Percentiles rank a stretch among this genome's conserved stretches.
Evolutionary conservation across 2,329 filamentous ascomycete species (phyloP).

Genomic region (Juglanconis juglandina): DNA sequence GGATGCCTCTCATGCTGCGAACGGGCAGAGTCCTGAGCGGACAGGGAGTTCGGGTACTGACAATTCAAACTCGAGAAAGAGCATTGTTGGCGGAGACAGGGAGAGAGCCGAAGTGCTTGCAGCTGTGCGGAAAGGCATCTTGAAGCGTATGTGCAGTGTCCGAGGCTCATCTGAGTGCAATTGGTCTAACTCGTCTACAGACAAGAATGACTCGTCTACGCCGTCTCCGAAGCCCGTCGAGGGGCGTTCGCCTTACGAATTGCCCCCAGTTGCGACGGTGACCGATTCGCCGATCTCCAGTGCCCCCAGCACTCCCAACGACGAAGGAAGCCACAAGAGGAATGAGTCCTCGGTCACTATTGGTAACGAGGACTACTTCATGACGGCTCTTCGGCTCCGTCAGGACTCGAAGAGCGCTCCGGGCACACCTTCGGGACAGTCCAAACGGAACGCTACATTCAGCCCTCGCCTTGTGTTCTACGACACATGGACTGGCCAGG

Average conservation of each 20-base stretch:
- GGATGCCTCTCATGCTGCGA: slow-evolving; percentile 56
- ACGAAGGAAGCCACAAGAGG: slow-evolving; percentile 68
- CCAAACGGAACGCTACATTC: slow-evolving; percentile 68
- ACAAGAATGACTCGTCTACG: slow-evolving; percentile 63
- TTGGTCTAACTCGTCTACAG: slow-evolving; percentile 33
- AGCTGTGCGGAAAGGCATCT: slow-evolving; percentile 89
- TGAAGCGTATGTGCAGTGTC: slow-evolving; percentile 70
- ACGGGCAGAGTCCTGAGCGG: slow-evolving; percentile 43
- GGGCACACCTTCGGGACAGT: slow-evolving; percentile 62
- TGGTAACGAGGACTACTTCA: slow-evolving; percentile 86
- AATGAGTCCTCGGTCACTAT: slow-evolving; percentile 66
- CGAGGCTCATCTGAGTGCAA: background rate
- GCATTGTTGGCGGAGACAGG: slow-evolving; percentile 84
- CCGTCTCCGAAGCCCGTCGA: slow-evolving; percentile 65
- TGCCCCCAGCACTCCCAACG: slow-evolving; percentile 81
- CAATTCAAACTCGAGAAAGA: slow-evolving; percentile 68
- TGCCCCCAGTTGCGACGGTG: slow-evolving; percentile 60
- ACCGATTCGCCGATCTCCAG: slow-evolving; percentile 81
- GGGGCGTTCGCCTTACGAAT: slow-evolving; percentile 49
- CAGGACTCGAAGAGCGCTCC: slow-evolving; percentile 78
- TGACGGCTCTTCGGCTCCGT: slow-evolving; percentile 68
- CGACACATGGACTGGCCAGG: slow-evolving; percentile 91
- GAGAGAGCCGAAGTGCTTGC: slow-evolving; percentile 90
- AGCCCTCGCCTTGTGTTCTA: slow-evolving; percentile 92
- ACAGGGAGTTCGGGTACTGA: slow-evolving; percentile 57